Evolutionary conservation across 2,329 filamentous ascomycete species (phyloP).

Genomic region (Hypoxylon sp.): DNA sequence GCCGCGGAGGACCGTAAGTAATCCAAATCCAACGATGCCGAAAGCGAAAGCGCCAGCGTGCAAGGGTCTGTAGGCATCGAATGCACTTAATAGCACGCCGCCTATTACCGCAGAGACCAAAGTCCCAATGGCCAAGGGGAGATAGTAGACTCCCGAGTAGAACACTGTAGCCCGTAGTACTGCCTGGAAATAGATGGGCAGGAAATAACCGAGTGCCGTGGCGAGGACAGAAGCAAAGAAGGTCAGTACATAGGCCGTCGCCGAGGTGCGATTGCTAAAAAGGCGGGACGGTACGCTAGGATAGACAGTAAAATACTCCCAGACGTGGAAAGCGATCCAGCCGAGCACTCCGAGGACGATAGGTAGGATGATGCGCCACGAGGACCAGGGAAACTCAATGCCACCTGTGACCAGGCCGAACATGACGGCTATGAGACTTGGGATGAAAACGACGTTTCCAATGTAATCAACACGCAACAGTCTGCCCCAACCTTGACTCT

Average conservation of each 20-base stretch:
- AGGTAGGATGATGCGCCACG: conserved; percentile 32
- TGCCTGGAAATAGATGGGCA: conserved; percentile 61
- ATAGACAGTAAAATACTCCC: conserved; percentile 47
- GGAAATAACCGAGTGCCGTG: conserved; percentile 54
- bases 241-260: conserved; percentile 48
- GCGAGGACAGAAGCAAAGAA: conserved; percentile 55
- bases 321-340: conserved; percentile 52
- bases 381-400: conserved; percentile 32
- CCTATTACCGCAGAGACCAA: conserved; percentile 31
- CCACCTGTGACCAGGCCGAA: conserved; percentile 51
- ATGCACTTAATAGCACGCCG: conserved; percentile 47
- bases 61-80: conserved; percentile 39
- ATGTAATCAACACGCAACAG: conserved; percentile 35
- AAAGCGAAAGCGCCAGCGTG: conserved; percentile 47
- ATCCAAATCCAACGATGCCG: conserved; percentile 52
- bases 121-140: conserved; percentile 37
- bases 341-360: conserved; percentile 23
- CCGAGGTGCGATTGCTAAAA: conserved; percentile 58
- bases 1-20: conserved; percentile 53
- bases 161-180: conserved; percentile 43
- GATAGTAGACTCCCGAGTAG: conserved; percentile 46
- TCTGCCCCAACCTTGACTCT: neutral
- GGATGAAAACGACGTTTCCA: conserved; percentile 54
- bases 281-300: conserved; percentile 57
- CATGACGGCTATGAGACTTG: conserved; percentile 52